Evolutionary conservation across 306 rosid species (phyloP).

Genomic region (Pueraria montana): DNA sequence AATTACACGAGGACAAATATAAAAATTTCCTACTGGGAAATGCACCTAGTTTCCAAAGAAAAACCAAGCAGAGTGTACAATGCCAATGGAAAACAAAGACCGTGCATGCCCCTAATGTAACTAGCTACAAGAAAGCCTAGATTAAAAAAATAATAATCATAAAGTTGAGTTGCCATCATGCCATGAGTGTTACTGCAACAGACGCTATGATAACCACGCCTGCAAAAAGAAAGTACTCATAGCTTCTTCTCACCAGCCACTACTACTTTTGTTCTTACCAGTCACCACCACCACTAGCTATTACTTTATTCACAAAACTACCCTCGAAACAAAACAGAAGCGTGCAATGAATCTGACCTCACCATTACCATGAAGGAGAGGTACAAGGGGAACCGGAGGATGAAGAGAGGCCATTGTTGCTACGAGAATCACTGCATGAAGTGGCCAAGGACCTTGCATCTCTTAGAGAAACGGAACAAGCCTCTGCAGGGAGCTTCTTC

Average conservation of each 20-base stretch:
- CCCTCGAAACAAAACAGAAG: background rate
- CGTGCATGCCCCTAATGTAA: slow-evolving; percentile 34
- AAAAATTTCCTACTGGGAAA: background rate
- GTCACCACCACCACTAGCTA: background rate
- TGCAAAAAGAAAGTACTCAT: slow-evolving; percentile 46
- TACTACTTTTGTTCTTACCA: slow-evolving; percentile 39
- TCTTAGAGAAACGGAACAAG: slow-evolving; percentile 73
- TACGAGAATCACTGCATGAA: slow-evolving; percentile 73
- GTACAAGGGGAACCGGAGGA: slow-evolving; percentile 81
- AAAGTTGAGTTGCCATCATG: slow-evolving; percentile 15
- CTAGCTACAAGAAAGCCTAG: no score
- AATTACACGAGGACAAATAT: background rate
- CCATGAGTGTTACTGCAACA: slow-evolving; percentile 51
- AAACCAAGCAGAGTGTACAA: background rate
- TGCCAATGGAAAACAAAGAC: slow-evolving; percentile 7
- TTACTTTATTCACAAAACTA: slow-evolving; percentile 44
- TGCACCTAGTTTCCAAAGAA: slow-evolving; percentile 42
- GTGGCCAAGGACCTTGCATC: slow-evolving; percentile 65
- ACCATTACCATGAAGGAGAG: slow-evolving; percentile 95
- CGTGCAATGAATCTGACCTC: slow-evolving; percentile 5
- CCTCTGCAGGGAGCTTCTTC: slow-evolving; percentile 88
- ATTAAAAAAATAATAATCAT: background rate
- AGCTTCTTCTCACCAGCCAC: slow-evolving; percentile 39
- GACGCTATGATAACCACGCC: slow-evolving; percentile 50
- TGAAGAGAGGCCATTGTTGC: slow-evolving; percentile 63